Base-by-base conservation (phyloP, 2,329 filamentous ascomycete species). In the Alternaria arbusti region DNA sequence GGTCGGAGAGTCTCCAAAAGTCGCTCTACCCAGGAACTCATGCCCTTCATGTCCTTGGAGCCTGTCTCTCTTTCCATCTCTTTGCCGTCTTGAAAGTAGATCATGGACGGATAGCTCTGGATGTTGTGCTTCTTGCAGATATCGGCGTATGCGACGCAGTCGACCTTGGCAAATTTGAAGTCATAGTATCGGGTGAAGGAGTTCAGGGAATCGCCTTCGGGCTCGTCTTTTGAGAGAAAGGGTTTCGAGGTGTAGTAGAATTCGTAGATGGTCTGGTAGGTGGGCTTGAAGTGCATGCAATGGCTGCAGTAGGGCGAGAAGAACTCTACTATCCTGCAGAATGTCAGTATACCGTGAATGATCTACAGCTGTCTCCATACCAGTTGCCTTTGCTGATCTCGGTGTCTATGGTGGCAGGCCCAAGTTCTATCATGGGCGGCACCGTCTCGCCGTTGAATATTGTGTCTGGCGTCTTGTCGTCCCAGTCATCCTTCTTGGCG, bases 261-360 rank as follows among this genome's bases (percentile, higher is more conserved):
- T 82, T 99, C 96, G 85, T 98, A 97, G 13, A 95, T 81, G 6
- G 94, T 97, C 81, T 98, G 94, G 85, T 89, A 97, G 54, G 88
- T 90, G 8, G 96, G 96, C 56, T 92, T 93, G 74, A 93, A 92
- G 54, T 86, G 84, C 78, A 86, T 86, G 83, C 94, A 97, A 80
- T 97, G 93, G 50, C 86, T 86, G 80, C 84, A 86, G 65, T 80
- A 80, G 12, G 84, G 84, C 54, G 83, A 85, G 73, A 80, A 86
- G 78, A 82, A 85, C 71, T 86, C 84, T 57, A 86, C 83, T 28
- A 84, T 71, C 74, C 73, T 78, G 52, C n/a, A 15, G 15, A 26
- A n/a, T 25, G 45, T 67, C 28, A 61, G 66, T 26, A 52, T 25
- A 22, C 2, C 32, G 4, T 15, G 10, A 12, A 5, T 6, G 20